Percentiles rank a stretch among this genome's conserved stretches.
Evolutionary conservation across 441 rosid genomes (phyloP).

Genomic region (Theobroma grandiflorum): DNA sequence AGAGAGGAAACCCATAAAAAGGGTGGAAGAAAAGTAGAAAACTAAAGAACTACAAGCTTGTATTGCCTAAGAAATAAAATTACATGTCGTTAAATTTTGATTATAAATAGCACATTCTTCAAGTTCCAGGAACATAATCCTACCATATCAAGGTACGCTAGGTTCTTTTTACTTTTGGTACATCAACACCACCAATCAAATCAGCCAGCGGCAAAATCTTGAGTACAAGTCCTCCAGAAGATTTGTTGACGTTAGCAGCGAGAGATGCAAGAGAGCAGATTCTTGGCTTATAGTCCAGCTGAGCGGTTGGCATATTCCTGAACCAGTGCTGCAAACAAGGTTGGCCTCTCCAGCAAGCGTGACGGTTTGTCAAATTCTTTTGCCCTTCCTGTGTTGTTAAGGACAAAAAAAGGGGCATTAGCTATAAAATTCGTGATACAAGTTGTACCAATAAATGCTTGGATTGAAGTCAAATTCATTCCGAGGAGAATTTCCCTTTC

Average conservation of each 20-base stretch:
- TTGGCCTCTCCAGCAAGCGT: slow-evolving; percentile 66
- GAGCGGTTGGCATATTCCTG: slow-evolving; percentile 95
- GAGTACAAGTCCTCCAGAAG: background rate
- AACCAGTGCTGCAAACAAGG: slow-evolving; percentile 85
- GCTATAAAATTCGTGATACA: background rate
- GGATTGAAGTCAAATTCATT: background rate
- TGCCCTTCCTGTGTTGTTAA: slow-evolving; percentile 61
- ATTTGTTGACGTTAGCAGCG: background rate
- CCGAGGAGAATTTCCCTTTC: background rate
- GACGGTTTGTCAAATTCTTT: slow-evolving; percentile 85
- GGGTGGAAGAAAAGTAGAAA: background rate
- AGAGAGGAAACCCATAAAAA: background rate
- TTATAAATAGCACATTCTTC: background rate
- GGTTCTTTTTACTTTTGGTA: background rate
- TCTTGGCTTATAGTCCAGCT: slow-evolving; percentile 49
- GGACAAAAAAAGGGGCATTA: background rate
- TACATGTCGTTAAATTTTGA: background rate
- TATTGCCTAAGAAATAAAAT: background rate
- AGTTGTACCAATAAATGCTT: slow-evolving; percentile 14
- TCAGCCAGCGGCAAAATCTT: background rate
- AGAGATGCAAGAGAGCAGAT: background rate
- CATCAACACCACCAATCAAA: background rate
- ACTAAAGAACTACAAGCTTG: background rate
- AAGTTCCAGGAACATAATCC: background rate
- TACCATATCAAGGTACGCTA: background rate